A percentile compares a stretch with the other conserved stretches of the same genome.
These are phyloP conservation scores for Rhodotorula sp. DNA, from an alignment of 1,284 basidiomycete genomes.

Conservation along the genomic window DNA sequence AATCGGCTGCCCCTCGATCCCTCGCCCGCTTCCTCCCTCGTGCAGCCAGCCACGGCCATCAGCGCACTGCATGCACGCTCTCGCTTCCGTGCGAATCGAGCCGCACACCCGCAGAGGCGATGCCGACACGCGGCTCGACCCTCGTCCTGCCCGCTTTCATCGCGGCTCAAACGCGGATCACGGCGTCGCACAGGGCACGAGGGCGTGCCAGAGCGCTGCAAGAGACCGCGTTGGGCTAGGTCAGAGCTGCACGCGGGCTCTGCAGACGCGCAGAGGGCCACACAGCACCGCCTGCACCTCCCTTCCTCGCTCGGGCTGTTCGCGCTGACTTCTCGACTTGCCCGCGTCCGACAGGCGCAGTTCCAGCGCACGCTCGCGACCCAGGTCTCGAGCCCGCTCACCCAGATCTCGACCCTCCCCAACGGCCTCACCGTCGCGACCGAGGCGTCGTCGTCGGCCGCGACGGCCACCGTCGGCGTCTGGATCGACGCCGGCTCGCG, in stretches of 20 bases:
- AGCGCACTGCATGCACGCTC: background rate
- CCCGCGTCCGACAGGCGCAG: slow-evolving; percentile 9
- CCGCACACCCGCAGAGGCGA: no score
- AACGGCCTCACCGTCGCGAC: slow-evolving; percentile 78
- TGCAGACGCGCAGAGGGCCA: background rate
- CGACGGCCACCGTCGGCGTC: slow-evolving; percentile 96
- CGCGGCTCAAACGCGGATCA: no score
- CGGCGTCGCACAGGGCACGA: no score
- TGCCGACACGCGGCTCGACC: no score
- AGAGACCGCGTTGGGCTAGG: no score
- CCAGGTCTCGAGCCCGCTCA: slow-evolving; percentile 69
- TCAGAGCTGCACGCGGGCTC: no score
- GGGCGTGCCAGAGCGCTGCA: no score
- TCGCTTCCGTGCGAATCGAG: no score
- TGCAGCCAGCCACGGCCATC: background rate
- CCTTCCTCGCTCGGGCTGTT: background rate
- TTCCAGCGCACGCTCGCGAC: slow-evolving; percentile 57
- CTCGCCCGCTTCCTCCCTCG: background rate
- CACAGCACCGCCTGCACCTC: background rate
- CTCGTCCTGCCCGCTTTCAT: no score
- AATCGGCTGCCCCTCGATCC: slow-evolving; percentile 12
- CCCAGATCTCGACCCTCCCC: slow-evolving; percentile 81
- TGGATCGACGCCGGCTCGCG: slow-evolving; percentile 99
- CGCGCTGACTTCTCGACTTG: background rate
- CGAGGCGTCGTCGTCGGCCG: slow-evolving; percentile 88